Evolutionary conservation across 169 alveolate genomes (phyloP), one percentile per base, ranked within the genome.

Genomic region (Sarcocystis neurona): DNA sequence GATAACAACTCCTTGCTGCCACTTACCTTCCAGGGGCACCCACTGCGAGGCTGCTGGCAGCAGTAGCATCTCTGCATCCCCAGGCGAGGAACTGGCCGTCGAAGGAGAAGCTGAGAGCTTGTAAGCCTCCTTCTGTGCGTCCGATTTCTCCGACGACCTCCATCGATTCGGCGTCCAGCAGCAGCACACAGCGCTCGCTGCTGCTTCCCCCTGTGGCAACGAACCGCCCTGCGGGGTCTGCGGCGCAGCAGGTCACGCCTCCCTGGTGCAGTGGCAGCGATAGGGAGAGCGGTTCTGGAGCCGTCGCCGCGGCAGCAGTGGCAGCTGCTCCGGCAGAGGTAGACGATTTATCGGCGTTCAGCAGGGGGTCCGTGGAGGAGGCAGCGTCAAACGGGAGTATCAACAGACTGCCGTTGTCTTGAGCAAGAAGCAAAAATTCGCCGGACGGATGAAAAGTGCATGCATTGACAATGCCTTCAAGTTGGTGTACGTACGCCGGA

Each of bases 81-180:
- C 82, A 72, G 58, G 56, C 82, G 53, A 72, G 47, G 53, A 72
- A 56, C 43, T 53, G 82, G 56, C 82, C 82, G 53, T 72, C 82
- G 53, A 1, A 43, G 82, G 82, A 72, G 53, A 72, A 72, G 47
- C 32, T 53, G 47, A 72, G 82, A 0, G 82, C 34, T 53, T 72
- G 82, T 0, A 72, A 47, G 41, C 43, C 2, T 3, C 82, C 82
- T 12, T 37, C 82, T 1, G 82, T 72, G 34, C 82, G 82, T 2
- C 82, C 82, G 8, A 72, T 4, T 4, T 48, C 6, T 48, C 82
- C 82, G 34, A 72, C 53, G n/a, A 72, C 82, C 32, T 48, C 56
- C 43, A 72, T 48, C 2, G 82, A 27, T 39, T 72, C 56, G 37
- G 82, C 82, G 39, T 37, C 37, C 56, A 72, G 34, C 43, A 72